Evolutionary conservation across 2,329 filamentous ascomycete genomes (phyloP).

Genomic region (Byssothecium circinans): DNA sequence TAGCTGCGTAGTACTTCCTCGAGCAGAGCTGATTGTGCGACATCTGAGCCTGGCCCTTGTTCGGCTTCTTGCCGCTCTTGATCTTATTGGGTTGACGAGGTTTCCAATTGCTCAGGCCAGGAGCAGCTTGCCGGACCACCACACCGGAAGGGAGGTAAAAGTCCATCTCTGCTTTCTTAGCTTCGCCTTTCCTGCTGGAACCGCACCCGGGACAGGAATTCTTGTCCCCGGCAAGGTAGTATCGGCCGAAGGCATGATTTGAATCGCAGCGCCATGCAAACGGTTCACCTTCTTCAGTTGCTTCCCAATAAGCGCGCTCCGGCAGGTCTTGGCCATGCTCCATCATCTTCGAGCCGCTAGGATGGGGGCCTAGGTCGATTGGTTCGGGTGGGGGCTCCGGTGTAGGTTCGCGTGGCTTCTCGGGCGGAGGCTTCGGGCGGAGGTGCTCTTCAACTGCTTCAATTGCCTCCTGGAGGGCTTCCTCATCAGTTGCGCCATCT

Average conservation of each 20-base stretch:
- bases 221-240: constrained; percentile 32
- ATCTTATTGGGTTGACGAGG: constrained; percentile 23
- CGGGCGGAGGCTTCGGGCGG: constrained; percentile 13
- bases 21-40: constrained; percentile 29
- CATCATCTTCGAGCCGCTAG: constrained; percentile 28
- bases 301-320: constrained; percentile 16
- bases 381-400: constrained; percentile 17
- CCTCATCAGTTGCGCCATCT: constrained; percentile 10
- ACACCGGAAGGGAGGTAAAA: constrained; percentile 26
- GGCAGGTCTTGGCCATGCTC: constrained; percentile 30
- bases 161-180: constrained; percentile 22
- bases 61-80: background rate
- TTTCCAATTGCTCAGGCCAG: constrained; percentile 15
- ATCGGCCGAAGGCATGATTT: constrained; percentile 31
- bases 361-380: constrained; percentile 24
- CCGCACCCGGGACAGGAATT: constrained; percentile 28
- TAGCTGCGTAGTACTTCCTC: constrained; percentile 20
- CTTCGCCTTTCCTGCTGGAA: constrained; percentile 11
- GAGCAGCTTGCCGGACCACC: constrained; percentile 22
- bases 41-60: background rate
- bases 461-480: constrained; percentile 16
- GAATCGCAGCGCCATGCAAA: constrained; percentile 32
- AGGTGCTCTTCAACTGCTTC: constrained; percentile 17
- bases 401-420: constrained; percentile 12
- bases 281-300: constrained; percentile 11